Evolutionary conservation across 2,329 filamentous ascomycete species (phyloP), one percentile per base, ranked within the genome.

Genomic region (Dryadomyces sulphureus): DNA sequence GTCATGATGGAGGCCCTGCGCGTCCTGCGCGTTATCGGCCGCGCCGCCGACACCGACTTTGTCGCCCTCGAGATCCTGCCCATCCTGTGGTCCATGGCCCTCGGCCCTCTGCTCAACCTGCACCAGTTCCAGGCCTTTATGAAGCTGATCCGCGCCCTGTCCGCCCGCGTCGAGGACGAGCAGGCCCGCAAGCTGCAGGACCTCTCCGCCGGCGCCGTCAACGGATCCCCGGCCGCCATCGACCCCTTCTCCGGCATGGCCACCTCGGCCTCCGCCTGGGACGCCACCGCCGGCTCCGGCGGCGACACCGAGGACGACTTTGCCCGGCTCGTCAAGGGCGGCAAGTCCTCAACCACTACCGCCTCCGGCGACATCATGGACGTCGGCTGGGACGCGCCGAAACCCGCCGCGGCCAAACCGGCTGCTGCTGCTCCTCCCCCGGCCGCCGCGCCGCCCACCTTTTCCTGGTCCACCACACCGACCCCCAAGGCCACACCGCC

Each of bases 1-100:
- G 92, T 98, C 9, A 96, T 96, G 85, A 84, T 96, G 70, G 89
- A 90, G 6, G 83, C 88, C 0, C 69, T 96, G 30, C 81, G 81
- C 46, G 87, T 95, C 1, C 79, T 96, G 53, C 77, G 76, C 43
- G 83, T 94, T 42, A 81, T 98, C 24, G 88, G 88, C 8, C 75
- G 77, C 43, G 72, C 82, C 19, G 89, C 84, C 5, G 92, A 96
- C 58, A 76, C 81, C 2, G 92, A 95, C 39, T 96, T 94, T 58
- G 76, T 95, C 20, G 92, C 92, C 12, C 79, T 92, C 66, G 90
- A 96, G 47, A 79, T 94, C 16, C 67, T 98, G 11, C 92, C 92
- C 0, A 76, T 93, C 9, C 67, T 98, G 1, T 98, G 92, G 92
- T 77, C 66, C 53, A 95, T 96, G 77, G 87, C 82, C 56, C 69